phyloP scores from a whole-genome alignment of 2,329 filamentous ascomycete genomes.

The Fusarium sp. region DNA sequence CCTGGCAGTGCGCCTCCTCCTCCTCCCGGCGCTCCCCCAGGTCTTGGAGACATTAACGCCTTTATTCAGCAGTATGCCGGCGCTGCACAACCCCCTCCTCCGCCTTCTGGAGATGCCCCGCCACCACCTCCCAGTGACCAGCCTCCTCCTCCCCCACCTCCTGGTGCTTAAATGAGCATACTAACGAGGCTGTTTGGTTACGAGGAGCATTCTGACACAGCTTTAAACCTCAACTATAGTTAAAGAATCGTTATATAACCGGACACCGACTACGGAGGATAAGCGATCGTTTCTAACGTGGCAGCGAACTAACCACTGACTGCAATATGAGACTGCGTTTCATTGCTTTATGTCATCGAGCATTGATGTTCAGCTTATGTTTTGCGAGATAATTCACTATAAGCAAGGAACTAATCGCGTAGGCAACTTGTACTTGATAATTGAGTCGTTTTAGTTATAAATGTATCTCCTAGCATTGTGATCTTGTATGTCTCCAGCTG shows the following conservation, averaged over 20 bases:
- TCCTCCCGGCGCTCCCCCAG: constrained; percentile 58
- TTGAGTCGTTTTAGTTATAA: constrained; percentile 21
- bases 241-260: constrained; percentile 1
- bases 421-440: constrained; percentile 38
- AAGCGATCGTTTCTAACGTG: constrained; percentile 24
- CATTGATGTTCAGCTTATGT: constrained; percentile 4
- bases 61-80: constrained; percentile 73
- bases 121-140: constrained; percentile 72
- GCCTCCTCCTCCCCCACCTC: constrained; percentile 71
- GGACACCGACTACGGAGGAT: not conserved
- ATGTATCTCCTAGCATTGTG: not conserved
- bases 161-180: constrained; percentile 53
- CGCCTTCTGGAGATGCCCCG: constrained; percentile 64
- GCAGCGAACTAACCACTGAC: constrained; percentile 33
- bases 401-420: constrained; percentile 40
- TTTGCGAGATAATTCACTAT: constrained; percentile 21
- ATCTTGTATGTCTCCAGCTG: not conserved
- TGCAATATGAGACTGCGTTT: constrained; percentile 8
- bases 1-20: constrained; percentile 58
- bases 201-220: constrained; percentile 9
- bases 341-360: constrained; percentile 5
- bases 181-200: constrained; percentile 10
- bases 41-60: constrained; percentile 67
- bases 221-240: constrained; percentile 1
- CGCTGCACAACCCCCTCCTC: constrained; percentile 65